Evolutionary conservation across 108 stramenopile species (phyloP), one percentile per base, ranked within the genome.

Genomic region (Epipyxis sp.): DNA sequence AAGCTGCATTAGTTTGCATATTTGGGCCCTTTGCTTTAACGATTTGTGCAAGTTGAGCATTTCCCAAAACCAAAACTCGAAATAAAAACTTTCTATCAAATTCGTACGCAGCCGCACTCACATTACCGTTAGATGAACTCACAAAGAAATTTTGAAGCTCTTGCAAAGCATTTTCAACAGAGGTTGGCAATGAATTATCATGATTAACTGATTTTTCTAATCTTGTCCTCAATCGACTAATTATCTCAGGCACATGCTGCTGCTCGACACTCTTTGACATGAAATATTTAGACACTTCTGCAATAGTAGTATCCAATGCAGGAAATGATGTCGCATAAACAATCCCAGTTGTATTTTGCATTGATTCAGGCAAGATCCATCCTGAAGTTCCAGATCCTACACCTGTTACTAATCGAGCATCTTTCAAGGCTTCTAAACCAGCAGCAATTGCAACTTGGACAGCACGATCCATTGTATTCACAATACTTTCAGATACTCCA

Each of bases 41-140:
- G 59, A 97, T 81, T 84, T 97, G 96, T 0, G 96, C 96, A 79
- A 97, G 84, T 78, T 97, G 96, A 25, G 96, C 93, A 78, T 97
- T 97, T 0, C 93, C 96, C 42, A 97, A 82, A 2, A 94, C 93
- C 6, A 97, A 82, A 0, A 95, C 93, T 1, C 94, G 90, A 82
- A 97, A 97, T n/a, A 97, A 86, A 83, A 97, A 97, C 83, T 97
- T 97, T 25, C 96, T 89, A 72, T 97, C 96, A 78, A 95, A 97
- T 59, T 91, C 92, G 78, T 95, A 95, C 34, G 37, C 32, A 42
- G 69, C 41, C 3, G 59, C 6, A 50, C 20, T 20, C 46, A 50
- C 46, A 6, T 13, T 20, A n/a, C n/a, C n/a, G 20, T 50, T 50
- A 13, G 46, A 50, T 37, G 61, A 3, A 6, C 34, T 32, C 61